Percentiles rank a stretch among this genome's conserved stretches.
These are phyloP conservation scores for Tolypocladium sp. DNA, from an alignment of 2,329 filamentous ascomycete genomes.

Conservation along the genomic window DNA sequence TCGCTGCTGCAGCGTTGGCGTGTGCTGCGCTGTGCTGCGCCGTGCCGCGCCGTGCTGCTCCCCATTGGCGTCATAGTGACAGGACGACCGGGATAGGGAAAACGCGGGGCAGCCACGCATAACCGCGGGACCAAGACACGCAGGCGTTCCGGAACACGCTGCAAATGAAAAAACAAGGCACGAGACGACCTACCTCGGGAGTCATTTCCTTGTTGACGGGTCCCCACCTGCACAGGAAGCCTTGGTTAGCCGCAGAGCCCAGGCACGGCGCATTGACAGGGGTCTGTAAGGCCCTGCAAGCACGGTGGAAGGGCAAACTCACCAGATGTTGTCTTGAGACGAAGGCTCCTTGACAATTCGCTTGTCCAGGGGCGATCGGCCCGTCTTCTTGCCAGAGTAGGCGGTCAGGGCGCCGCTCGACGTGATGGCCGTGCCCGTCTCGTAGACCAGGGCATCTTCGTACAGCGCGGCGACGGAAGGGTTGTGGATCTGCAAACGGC, in stretches of 20 bases:
- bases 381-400: constrained; percentile 97
- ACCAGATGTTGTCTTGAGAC: constrained; percentile 89
- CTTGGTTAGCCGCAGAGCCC: constrained; percentile 16
- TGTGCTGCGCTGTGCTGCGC: not conserved
- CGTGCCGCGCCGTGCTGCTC: not conserved
- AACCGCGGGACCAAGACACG: not conserved
- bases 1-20: not conserved
- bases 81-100: not conserved
- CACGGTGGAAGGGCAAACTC: constrained; percentile 13
- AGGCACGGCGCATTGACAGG: not conserved
- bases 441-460: constrained; percentile 94
- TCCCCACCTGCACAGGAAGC: constrained; percentile 56
- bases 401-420: constrained; percentile 90
- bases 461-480: constrained; percentile 92
- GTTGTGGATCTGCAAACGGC: constrained; percentile 59
- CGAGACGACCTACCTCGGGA: constrained; percentile 61
- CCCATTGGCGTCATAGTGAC: not conserved
- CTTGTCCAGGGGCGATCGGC: constrained; percentile 94
- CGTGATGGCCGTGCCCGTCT: constrained; percentile 95
- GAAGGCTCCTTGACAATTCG: constrained; percentile 86
- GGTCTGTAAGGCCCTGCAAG: not conserved
- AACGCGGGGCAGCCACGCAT: not conserved
- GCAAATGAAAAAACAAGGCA: not conserved
- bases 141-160: not conserved
- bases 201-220: constrained; percentile 99